phyloP scores from a whole-genome alignment of 352 stramenopile species.

The Globisporangium radiosum region DNA sequence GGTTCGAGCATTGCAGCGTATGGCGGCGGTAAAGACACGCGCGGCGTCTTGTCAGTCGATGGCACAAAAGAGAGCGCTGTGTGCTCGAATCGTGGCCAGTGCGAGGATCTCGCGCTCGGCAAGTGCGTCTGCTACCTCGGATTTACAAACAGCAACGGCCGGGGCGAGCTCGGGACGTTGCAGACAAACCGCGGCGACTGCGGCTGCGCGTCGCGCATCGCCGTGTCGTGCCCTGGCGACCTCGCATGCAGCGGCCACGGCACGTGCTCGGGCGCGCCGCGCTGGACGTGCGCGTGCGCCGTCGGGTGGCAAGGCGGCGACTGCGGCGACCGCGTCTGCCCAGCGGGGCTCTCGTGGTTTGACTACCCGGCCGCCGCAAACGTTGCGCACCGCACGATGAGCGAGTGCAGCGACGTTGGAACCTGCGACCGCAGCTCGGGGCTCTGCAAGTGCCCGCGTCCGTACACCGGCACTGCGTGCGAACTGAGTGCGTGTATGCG shows the following conservation, averaged over 20 bases:
- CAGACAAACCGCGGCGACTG: constrained; percentile 62
- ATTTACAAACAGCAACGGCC: constrained; percentile 61
- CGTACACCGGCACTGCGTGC: constrained; percentile 61
- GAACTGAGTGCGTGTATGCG: constrained; percentile 47
- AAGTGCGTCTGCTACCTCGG: constrained; percentile 54
- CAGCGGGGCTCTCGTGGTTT: constrained; percentile 53
- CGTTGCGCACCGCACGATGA: constrained; percentile 36
- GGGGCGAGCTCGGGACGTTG: constrained; percentile 34
- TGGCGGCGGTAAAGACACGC: constrained; percentile 17
- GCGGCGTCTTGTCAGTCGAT: constrained; percentile 30
- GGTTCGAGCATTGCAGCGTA: constrained; percentile 27
- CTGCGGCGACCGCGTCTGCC: constrained; percentile 69
- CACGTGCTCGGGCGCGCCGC: constrained; percentile 44
- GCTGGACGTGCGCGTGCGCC: constrained; percentile 59
- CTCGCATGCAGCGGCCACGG: constrained; percentile 74
- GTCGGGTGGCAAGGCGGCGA: constrained; percentile 70
- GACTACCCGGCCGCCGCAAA: constrained; percentile 49
- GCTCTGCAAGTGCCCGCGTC: constrained; percentile 60
- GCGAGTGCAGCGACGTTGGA: constrained; percentile 61
- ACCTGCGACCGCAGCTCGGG: constrained; percentile 64
- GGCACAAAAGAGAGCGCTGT: constrained; percentile 63
- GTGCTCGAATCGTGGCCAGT: constrained; percentile 61
- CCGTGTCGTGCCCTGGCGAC: constrained; percentile 57
- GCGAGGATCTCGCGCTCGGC: constrained; percentile 50
- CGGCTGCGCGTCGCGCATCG: constrained; percentile 45